A percentile compares a stretch with the other conserved stretches of the same genome.
Evolutionary conservation across 805 yeast species (phyloP).

Genomic region (Candida mattraensis): DNA sequence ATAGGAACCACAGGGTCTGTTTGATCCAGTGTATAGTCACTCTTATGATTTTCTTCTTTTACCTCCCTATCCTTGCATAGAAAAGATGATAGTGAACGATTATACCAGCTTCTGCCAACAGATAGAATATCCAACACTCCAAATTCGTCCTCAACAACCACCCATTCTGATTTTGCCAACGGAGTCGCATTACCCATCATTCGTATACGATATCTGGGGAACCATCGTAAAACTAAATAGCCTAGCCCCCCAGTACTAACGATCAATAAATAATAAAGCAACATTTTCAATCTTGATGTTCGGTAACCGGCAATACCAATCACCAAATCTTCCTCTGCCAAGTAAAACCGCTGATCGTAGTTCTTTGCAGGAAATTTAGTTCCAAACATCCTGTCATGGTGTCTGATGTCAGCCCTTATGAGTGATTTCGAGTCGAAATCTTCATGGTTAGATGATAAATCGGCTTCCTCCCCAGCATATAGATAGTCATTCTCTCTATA

Average conservation of each 20-base stretch:
- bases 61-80: conserved; percentile 35
- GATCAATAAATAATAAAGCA: conserved; percentile 55
- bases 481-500: conserved; percentile 16
- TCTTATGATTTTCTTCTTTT: conserved; percentile 22
- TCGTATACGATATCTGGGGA: conserved; percentile 71
- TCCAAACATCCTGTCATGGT: conserved; percentile 46
- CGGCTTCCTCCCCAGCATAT: conserved; percentile 23
- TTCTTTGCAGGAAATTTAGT: conserved; percentile 39
- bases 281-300: conserved; percentile 46
- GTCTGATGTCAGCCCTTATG: conserved; percentile 27
- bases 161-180: conserved; percentile 86
- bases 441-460: conserved; percentile 14
- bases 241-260: conserved; percentile 66
- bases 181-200: conserved; percentile 66
- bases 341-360: conserved; percentile 76
- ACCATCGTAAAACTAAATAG: conserved; percentile 78
- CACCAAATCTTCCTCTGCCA: conserved; percentile 94
- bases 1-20: conserved; percentile 68
- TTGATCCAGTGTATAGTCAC: conserved; percentile 30
- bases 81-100: conserved; percentile 69
- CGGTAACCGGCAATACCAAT: conserved; percentile 91
- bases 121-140: conserved; percentile 72
- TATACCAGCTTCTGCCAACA: conserved; percentile 61
- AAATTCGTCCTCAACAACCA: conserved; percentile 89
- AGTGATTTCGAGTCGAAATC: conserved; percentile 14